These are phyloP conservation scores for Globisporangium alternatum DNA, from an alignment of 352 stramenopile species.

Conservation along the genomic window DNA sequence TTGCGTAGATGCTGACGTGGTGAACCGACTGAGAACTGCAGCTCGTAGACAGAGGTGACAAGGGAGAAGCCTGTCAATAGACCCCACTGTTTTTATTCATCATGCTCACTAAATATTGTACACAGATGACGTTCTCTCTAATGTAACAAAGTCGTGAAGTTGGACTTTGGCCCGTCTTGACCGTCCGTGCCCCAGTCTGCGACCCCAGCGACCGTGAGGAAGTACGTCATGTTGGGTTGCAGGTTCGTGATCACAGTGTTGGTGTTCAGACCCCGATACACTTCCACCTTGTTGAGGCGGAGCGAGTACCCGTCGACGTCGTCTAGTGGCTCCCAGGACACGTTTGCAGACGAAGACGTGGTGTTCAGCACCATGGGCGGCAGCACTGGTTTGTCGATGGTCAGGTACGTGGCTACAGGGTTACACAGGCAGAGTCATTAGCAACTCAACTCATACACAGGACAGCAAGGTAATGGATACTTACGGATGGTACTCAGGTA, in stretches of 20 bases:
- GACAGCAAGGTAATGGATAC: constrained; percentile 9
- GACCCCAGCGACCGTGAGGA: constrained; percentile 62
- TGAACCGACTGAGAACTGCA: not conserved
- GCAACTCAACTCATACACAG: not conserved
- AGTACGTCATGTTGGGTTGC: constrained; percentile 71
- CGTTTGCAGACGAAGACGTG: constrained; percentile 30
- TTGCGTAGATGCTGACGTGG: constrained; percentile 1
- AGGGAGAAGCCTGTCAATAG: not conserved
- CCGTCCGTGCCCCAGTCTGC: constrained; percentile 62
- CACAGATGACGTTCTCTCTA: constrained; percentile 5
- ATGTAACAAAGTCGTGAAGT: constrained; percentile 57
- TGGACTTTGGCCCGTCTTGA: constrained; percentile 42
- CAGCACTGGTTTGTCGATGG: constrained; percentile 34
- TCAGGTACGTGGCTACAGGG: constrained; percentile 57
- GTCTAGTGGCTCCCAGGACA: constrained; percentile 49
- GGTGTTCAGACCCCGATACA: constrained; percentile 56
- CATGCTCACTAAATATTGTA: not conserved
- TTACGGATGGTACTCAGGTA: constrained; percentile 67
- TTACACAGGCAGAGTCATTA: not conserved
- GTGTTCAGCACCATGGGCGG: constrained; percentile 38
- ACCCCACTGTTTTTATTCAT: not conserved
- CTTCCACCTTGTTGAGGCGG: constrained; percentile 69
- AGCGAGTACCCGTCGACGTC: constrained; percentile 70
- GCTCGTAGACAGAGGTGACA: not conserved
- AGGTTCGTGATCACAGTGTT: constrained; percentile 38